A percentile compares a stretch with the other conserved stretches of the same genome.
phyloP scores from a whole-genome alignment of 2,329 filamentous ascomycete genomes.

The Claviceps quebecensis region DNA sequence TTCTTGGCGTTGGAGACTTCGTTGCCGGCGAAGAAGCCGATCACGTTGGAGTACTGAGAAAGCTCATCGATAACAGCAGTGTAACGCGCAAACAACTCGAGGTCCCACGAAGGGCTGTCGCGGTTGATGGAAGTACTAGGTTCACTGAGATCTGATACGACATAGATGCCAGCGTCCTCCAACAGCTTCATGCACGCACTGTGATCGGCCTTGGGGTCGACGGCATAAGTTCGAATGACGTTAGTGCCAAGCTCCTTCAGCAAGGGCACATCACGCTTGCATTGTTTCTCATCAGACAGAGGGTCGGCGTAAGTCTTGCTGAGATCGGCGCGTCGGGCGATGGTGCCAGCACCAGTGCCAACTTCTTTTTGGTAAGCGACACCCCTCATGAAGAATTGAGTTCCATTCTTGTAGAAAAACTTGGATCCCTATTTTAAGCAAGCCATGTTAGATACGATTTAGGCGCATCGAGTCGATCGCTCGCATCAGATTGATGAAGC shows the following conservation, averaged over 20 bases:
- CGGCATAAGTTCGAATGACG: conserved; percentile 86
- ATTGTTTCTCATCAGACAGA: conserved; percentile 55
- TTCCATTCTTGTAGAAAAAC: conserved; percentile 73
- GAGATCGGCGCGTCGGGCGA: conserved; percentile 13
- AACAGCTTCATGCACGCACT: conserved; percentile 72
- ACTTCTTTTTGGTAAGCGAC: conserved; percentile 87
- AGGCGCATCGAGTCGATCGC: neutral
- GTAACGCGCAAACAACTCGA: conserved; percentile 67
- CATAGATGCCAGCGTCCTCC: conserved; percentile 78
- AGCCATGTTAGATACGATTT: neutral
- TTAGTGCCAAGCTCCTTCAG: conserved; percentile 73
- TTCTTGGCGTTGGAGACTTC: conserved; percentile 82
- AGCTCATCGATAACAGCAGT: conserved; percentile 70
- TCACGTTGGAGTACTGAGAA: conserved; percentile 71
- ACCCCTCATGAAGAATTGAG: conserved; percentile 69
- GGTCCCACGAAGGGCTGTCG: conserved; percentile 63
- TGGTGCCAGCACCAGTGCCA: conserved; percentile 38
- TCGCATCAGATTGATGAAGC: conserved; percentile 1
- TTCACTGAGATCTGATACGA: conserved; percentile 80
- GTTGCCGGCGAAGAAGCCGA: conserved; percentile 98
- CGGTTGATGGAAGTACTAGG: conserved; percentile 77
- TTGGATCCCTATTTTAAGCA: conserved; percentile 47
- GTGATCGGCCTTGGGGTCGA: conserved; percentile 70
- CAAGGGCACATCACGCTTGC: conserved; percentile 75
- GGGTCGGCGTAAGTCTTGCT: conserved; percentile 61